Evolutionary conservation across 805 yeast species (phyloP).

Genomic region (Kuraishia hungarica): DNA sequence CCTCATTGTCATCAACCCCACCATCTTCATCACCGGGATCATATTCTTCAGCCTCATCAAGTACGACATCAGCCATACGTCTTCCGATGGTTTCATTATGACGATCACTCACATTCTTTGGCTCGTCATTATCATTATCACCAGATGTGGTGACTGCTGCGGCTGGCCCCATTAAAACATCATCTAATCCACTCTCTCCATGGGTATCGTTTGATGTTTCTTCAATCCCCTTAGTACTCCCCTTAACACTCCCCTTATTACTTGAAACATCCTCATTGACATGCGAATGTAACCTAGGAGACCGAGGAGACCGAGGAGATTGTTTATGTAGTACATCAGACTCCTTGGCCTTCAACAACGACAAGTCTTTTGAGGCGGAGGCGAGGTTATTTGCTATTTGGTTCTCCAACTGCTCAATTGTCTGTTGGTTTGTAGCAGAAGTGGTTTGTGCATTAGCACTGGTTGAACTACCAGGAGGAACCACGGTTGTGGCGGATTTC

Average conservation of each 20-base stretch:
- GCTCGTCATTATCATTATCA: neutral
- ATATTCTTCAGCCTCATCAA: conserved; percentile 9
- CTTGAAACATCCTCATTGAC: neutral
- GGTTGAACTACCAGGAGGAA: neutral
- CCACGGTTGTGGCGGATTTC: neutral
- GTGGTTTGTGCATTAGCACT: too few species aligned
- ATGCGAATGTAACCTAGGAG: neutral
- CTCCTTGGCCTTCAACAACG: conserved; percentile 19
- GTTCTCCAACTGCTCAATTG: conserved; percentile 15
- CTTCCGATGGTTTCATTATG: too few species aligned
- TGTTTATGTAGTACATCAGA: conserved; percentile 8
- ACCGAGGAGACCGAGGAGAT: neutral
- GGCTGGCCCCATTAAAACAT: neutral
- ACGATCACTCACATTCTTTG: neutral
- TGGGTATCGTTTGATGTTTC: neutral
- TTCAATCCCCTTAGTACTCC: neutral
- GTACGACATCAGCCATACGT: neutral
- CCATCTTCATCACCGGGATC: conserved; percentile 9
- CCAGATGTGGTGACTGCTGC: neutral
- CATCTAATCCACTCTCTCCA: neutral
- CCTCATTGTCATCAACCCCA: conserved; percentile 7
- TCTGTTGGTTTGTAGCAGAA: neutral
- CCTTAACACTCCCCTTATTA: neutral
- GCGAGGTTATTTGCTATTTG: conserved; percentile 17
- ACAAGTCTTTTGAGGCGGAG: conserved; percentile 16